Percentiles rank a stretch among this genome's conserved stretches.
Conservation (phyloP, 352 stramenopile species). For the Pythium brassicae region DNA sequence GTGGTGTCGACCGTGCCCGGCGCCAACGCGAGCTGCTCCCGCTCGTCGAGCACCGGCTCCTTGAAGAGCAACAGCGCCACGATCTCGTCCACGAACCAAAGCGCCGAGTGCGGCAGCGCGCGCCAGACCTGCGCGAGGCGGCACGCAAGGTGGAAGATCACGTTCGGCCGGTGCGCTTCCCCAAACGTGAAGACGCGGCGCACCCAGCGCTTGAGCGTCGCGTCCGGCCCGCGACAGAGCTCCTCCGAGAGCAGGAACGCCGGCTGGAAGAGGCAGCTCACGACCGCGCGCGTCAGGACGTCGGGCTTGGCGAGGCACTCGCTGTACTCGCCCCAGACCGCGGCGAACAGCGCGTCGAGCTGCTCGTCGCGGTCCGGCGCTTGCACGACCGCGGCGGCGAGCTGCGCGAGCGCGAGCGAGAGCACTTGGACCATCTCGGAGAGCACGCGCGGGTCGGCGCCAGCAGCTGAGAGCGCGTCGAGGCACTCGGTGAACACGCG, state of each 20-base stretch:
- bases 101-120: slow-evolving; percentile 34
- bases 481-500: slow-evolving; percentile 38
- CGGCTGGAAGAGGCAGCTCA: slow-evolving; percentile 71
- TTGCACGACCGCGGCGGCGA: slow-evolving; percentile 30
- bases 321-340: slow-evolving; percentile 67
- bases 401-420: slow-evolving; percentile 37
- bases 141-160: slow-evolving; percentile 74
- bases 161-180: slow-evolving; percentile 57
- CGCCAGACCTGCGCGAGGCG: slow-evolving; percentile 66
- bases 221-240: slow-evolving; percentile 17
- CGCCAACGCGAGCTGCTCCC: slow-evolving; percentile 33
- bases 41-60: slow-evolving; percentile 68
- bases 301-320: slow-evolving; percentile 72
- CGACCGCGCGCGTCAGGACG: slow-evolving; percentile 51
- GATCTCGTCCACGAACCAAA: slow-evolving; percentile 61
- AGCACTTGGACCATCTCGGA: slow-evolving; percentile 70
- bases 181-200: slow-evolving; percentile 48
- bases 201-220: slow-evolving; percentile 59
- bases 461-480: slow-evolving; percentile 44
- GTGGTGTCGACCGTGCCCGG: not conserved
- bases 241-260: slow-evolving; percentile 36
- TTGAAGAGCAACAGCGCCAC: slow-evolving; percentile 71
- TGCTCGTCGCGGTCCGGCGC: slow-evolving; percentile 15
- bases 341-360: slow-evolving; percentile 39
- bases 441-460: slow-evolving; percentile 51